These are phyloP conservation scores for Spatholobus suberectus DNA, from an alignment of 306 rosid genomes.

Conservation along the genomic window DNA sequence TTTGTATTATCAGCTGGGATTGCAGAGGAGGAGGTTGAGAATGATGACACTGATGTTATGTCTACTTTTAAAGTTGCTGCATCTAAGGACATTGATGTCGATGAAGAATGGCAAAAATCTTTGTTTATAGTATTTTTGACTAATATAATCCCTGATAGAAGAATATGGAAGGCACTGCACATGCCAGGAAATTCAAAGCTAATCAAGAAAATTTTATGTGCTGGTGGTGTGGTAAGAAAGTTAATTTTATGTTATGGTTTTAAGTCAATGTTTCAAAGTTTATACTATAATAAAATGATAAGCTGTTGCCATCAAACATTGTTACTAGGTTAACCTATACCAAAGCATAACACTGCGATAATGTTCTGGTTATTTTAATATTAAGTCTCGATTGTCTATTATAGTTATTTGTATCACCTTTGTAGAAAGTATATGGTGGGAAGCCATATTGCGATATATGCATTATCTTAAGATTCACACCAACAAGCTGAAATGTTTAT, in stretches of 20 bases:
- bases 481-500: not conserved
- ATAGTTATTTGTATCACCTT: not conserved
- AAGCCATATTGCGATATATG: not conserved
- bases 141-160: slow-evolving; percentile 53
- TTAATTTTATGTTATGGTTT: slow-evolving; percentile 3
- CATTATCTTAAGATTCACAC: not conserved
- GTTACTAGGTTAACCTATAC: not conserved
- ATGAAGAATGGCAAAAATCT: slow-evolving; percentile 33
- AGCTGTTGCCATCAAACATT: slow-evolving; percentile 16
- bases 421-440: not conserved
- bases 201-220: slow-evolving; percentile 47
- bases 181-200: slow-evolving; percentile 46
- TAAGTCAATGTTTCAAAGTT: not conserved
- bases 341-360: not conserved
- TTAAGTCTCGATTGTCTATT: not conserved
- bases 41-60: slow-evolving; percentile 26
- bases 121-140: slow-evolving; percentile 55
- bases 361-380: not conserved
- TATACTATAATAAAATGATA: not conserved
- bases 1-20: slow-evolving; percentile 52
- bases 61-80: slow-evolving; percentile 58
- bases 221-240: slow-evolving; percentile 54
- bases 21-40: slow-evolving; percentile 41
- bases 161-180: slow-evolving; percentile 70
- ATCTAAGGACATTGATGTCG: slow-evolving; percentile 41